phyloP scores from a whole-genome alignment of 1,139 yeast genomes.

The Hansenula lynferdii region DNA sequence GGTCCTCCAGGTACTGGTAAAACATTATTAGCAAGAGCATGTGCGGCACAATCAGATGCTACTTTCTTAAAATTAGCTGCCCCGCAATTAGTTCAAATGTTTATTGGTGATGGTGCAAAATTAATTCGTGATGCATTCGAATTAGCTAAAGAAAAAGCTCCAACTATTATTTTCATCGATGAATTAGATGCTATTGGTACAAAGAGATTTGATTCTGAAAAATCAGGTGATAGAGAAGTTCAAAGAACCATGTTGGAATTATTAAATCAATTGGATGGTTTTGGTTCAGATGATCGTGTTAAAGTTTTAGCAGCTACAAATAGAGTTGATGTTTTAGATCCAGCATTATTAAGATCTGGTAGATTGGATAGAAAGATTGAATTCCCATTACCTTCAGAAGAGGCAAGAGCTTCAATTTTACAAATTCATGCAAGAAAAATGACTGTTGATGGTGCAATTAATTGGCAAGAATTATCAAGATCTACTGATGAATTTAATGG shows the following conservation, averaged over 20 bases:
- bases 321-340: slow-evolving; percentile 96
- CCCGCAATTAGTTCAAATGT: slow-evolving; percentile 98
- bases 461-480: slow-evolving; percentile 98
- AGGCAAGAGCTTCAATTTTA: slow-evolving; percentile 92
- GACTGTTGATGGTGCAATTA: slow-evolving; percentile 89
- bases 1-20: slow-evolving; percentile 99
- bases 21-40: slow-evolving; percentile 93
- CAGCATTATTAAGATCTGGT: slow-evolving; percentile 95
- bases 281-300: slow-evolving; percentile 96
- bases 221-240: slow-evolving; percentile 97
- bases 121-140: slow-evolving; percentile 97
- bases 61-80: slow-evolving; percentile 95
- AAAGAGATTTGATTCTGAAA: slow-evolving; percentile 95
- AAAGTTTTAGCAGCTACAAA: slow-evolving; percentile 98
- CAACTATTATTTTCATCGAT: slow-evolving; percentile 95
- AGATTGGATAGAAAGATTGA: slow-evolving; percentile 97
- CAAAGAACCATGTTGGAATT: slow-evolving; percentile 99
- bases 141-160: slow-evolving; percentile 97
- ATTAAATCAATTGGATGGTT: slow-evolving; percentile 95
- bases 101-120: slow-evolving; percentile 99
- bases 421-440: slow-evolving; percentile 97
- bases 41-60: slow-evolving; percentile 99
- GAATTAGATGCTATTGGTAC: slow-evolving; percentile 99
- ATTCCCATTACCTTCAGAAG: slow-evolving; percentile 96
- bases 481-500: slow-evolving; percentile 98